Evolutionary conservation across 179 eudicot genomes (phyloP), one percentile per base, ranked within the genome.

Genomic region (Beta corolliflora): DNA sequence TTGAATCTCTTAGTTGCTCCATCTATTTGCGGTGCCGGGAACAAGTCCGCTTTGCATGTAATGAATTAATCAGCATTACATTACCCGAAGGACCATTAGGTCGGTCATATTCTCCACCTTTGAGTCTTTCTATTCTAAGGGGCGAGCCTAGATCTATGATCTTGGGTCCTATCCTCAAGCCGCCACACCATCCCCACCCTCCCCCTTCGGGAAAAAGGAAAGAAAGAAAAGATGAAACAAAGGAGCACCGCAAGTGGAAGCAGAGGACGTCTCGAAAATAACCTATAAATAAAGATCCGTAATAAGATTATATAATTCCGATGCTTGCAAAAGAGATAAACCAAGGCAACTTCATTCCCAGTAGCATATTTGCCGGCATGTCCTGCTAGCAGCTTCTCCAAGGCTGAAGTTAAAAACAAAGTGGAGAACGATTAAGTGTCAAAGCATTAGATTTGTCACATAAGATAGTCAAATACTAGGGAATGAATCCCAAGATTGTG

Each of bases 281-380:
- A 55, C 9, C 25, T 9, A 8, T 54, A 14, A 36, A 75, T 23
- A 48, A 23, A 11, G 25, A 48, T 61, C 3, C 19, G 18, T 14
- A 59, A 69, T 55, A 16, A 75, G 10, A 41, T 5, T 12, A 29
- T 5, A 78, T 45, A 36, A 53, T 4, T 21, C 1, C 5, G 36
- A 75, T 14, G 70, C 66, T 48, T 77, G 64, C 65, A 78, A 5
- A 77, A 85, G 79, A 65, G 77, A 88, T 95, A 73, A 84, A 96
- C 99, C 96, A 96, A 85, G 80, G 75, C 92, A 82, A 91, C 91
- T 89, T 96, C 97, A 88, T 94, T 93, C 75, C 99, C 98, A 41
- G 94, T 96, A 73, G 99, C 99, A 89, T 91, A 96, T 82, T 86
- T 94, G 77, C 98, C 97, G 83, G 97, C 90, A 89, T 87, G 77